A percentile compares a stretch with the other conserved stretches of the same genome.
Evolutionary conservation across 2,329 filamentous ascomycete species (phyloP).

Genomic region (Cryphonectria japonica): DNA sequence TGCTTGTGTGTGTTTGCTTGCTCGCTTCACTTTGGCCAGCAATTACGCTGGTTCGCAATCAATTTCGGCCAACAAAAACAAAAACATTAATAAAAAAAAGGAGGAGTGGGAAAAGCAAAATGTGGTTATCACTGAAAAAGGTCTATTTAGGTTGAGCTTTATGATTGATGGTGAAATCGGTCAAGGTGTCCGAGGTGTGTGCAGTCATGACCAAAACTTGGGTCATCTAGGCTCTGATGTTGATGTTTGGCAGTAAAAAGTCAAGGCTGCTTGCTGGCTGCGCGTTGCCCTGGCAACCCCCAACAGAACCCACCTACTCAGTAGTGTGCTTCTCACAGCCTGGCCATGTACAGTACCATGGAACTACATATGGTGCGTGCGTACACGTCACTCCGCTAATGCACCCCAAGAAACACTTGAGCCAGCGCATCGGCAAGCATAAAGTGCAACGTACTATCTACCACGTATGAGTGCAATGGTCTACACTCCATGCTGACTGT

Average conservation of each 20-base stretch:
- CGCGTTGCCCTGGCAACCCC: conserved; percentile 32
- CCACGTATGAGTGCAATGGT: not conserved
- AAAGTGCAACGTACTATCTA: not conserved
- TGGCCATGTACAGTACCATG: not conserved
- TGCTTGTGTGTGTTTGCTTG: conserved; percentile 23
- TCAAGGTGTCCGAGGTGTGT: not conserved
- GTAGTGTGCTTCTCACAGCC: not conserved
- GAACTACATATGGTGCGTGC: no score
- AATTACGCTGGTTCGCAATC: conserved; percentile 22
- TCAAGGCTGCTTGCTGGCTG: conserved; percentile 13
- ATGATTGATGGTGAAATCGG: not conserved
- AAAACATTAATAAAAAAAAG: no score
- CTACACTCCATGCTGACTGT: not conserved
- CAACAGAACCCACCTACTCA: not conserved
- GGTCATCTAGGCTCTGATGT: conserved; percentile 28
- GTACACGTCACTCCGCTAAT: not conserved
- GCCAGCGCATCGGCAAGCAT: not conserved
- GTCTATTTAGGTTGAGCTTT: conserved; percentile 11
- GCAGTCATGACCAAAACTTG: conserved; percentile 23
- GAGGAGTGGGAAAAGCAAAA: conserved; percentile 18
- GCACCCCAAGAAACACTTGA: not conserved
- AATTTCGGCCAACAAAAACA: conserved; percentile 18
- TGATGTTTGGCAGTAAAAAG: conserved; percentile 24
- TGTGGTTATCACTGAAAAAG: conserved; percentile 17
- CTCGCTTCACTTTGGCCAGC: conserved; percentile 17